Conservation (phyloP, 1,139 yeast species). For the Hansenula sp. region DNA sequence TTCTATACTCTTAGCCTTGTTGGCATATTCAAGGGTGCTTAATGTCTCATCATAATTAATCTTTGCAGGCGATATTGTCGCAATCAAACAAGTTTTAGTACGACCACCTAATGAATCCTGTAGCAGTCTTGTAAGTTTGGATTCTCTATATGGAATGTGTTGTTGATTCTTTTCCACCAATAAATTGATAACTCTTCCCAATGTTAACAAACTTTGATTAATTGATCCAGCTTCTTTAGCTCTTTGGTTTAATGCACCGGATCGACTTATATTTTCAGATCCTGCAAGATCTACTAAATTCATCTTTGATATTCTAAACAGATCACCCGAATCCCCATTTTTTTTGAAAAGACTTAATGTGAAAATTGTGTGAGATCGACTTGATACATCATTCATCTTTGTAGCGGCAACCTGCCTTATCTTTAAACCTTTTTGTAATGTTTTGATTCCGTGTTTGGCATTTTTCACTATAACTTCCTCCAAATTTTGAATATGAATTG, state of each 20-base stretch:
- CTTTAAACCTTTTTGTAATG: constrained; percentile 50
- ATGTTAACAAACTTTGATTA: constrained; percentile 58
- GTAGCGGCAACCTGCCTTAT: constrained; percentile 66
- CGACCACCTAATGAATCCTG: constrained; percentile 63
- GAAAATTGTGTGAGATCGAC: constrained; percentile 72
- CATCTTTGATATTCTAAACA: constrained; percentile 57
- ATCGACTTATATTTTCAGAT: constrained; percentile 60
- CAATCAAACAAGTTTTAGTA: constrained; percentile 56
- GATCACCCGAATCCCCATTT: constrained; percentile 30
- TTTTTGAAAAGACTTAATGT: constrained; percentile 54
- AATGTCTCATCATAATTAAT: constrained; percentile 57
- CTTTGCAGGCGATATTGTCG: constrained; percentile 67
- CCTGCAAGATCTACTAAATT: constrained; percentile 80
- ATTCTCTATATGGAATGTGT: constrained; percentile 63
- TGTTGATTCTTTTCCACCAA: constrained; percentile 41
- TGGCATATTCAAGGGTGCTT: constrained; percentile 63
- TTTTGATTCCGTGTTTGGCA: constrained; percentile 49
- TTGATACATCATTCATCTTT: constrained; percentile 62
- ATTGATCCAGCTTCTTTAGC: constrained; percentile 70
- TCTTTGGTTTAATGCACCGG: constrained; percentile 53
- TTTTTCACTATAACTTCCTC: constrained; percentile 50
- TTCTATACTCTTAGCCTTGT: constrained; percentile 59
- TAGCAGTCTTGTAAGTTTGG: constrained; percentile 52
- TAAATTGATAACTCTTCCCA: constrained; percentile 61
- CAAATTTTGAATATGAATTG: constrained; percentile 48